Percentiles rank a stretch among this genome's conserved stretches.
phyloP scores from a whole-genome alignment of 1,284 basidiomycete species.

The Ceratobasidium papillatum region DNA sequence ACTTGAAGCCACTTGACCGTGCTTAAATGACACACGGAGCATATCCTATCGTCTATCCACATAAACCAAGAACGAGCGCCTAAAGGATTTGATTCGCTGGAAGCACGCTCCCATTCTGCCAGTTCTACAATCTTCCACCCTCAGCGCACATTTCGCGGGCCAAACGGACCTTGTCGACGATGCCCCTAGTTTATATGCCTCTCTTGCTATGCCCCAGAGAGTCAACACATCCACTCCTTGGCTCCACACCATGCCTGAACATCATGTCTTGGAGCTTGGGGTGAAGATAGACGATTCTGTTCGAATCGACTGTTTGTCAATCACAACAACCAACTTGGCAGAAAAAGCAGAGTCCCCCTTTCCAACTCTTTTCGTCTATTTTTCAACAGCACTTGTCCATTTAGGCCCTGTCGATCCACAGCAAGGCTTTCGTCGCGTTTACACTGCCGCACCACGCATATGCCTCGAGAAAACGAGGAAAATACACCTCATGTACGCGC shows the following conservation, averaged over 20 bases:
- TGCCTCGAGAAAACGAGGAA: neutral
- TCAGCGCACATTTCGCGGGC: slow-evolving; percentile 28
- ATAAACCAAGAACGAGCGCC: neutral
- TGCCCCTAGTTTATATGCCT: neutral
- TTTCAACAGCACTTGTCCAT: neutral
- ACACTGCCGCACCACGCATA: neutral
- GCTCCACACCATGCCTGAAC: neutral
- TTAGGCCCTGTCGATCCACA: neutral
- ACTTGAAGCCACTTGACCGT: neutral
- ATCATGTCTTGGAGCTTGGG: neutral
- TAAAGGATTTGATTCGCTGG: slow-evolving; percentile 1
- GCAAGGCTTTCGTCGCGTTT: neutral
- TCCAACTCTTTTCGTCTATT: neutral
- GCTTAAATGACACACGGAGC: neutral
- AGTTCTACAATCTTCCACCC: neutral
- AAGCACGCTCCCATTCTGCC: slow-evolving; percentile 30
- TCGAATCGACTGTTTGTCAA: neutral
- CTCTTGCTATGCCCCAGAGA: neutral
- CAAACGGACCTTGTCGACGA: slow-evolving; percentile 19
- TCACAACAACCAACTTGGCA: neutral
- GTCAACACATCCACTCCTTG: neutral
- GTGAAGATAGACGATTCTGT: neutral
- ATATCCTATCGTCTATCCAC: neutral
- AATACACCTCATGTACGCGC: neutral
- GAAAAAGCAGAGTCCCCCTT: neutral